Percentiles rank a stretch among this genome's conserved stretches.
phyloP scores from a whole-genome alignment of 495 filamentous ascomycete genomes.

The Bombardia bombarda region DNA sequence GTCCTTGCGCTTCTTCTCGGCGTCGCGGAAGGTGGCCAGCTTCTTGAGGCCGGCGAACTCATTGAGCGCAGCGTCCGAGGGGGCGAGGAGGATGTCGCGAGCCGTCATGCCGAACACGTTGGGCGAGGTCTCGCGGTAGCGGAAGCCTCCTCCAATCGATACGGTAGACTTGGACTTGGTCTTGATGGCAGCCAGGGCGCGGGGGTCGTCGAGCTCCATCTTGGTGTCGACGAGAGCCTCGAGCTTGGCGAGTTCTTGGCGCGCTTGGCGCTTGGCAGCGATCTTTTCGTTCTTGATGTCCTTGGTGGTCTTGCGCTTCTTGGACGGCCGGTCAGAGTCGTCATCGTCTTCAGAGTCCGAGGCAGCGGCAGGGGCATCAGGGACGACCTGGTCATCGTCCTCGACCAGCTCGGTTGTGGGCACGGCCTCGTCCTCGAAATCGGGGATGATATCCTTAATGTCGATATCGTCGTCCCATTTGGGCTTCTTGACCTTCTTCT shows the following conservation, averaged over 20 bases:
- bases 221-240: constrained; percentile 81
- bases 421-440: constrained; percentile 60
- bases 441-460: constrained; percentile 83
- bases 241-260: constrained; percentile 71
- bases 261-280: constrained; percentile 65
- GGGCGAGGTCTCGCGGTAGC: constrained; percentile 90
- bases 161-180: too few species aligned
- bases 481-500: constrained; percentile 74
- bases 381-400: constrained; percentile 35
- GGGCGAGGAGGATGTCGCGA: constrained; percentile 83
- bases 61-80: constrained; percentile 76
- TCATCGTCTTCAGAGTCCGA: constrained; percentile 32
- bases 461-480: constrained; percentile 96
- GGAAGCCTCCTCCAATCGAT: constrained; percentile 46
- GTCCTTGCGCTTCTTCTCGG: constrained; percentile 80
- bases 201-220: constrained; percentile 59
- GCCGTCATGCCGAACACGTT: constrained; percentile 81
- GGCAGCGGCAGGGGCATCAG: constrained; percentile 10
- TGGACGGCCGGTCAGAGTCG: constrained; percentile 26
- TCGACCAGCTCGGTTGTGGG: constrained; percentile 48
- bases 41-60: constrained; percentile 91
- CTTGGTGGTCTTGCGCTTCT: constrained; percentile 57
- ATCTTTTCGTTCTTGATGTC: constrained; percentile 56
- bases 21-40: constrained; percentile 78
- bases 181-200: constrained; percentile 33